phyloP scores from a whole-genome alignment of 139 green algal genomes.

The Tetradesmus obliquus region DNA sequence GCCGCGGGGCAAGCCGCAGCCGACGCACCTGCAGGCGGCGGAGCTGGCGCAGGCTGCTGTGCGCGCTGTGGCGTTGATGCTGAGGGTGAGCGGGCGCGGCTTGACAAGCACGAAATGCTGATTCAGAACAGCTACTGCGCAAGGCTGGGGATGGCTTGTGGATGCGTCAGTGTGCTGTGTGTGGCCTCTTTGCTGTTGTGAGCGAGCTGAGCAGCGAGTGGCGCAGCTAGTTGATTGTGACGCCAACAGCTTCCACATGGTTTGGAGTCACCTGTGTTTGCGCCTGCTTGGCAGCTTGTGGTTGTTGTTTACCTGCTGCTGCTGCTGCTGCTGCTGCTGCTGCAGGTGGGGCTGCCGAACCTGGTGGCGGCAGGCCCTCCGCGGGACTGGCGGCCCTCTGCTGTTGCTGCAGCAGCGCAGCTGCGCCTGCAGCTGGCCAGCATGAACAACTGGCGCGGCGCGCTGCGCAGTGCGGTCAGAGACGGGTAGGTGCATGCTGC shows the following conservation, averaged over 20 bases:
- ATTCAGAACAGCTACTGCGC: neutral
- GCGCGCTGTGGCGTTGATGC: neutral
- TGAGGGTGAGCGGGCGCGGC: neutral
- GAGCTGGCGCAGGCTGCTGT: neutral
- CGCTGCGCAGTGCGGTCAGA: neutral
- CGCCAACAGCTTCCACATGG: too few species aligned
- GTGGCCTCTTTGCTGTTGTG: too few species aligned
- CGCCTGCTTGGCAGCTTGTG: too few species aligned
- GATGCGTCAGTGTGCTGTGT: too few species aligned
- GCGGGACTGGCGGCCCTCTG: neutral
- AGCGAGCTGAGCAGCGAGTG: too few species aligned
- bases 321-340: neutral
- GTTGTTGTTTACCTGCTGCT: neutral
- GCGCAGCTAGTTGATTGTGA: too few species aligned
- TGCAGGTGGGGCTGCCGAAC: constrained; percentile 28
- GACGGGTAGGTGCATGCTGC: neutral
- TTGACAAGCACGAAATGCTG: neutral
- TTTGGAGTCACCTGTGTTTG: too few species aligned
- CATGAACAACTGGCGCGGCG: neutral
- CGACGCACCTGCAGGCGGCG: neutral
- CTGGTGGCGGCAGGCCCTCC: neutral
- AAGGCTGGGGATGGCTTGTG: too few species aligned
- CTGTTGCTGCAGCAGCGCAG: constrained; percentile 3
- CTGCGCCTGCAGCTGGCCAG: constrained; percentile 4
- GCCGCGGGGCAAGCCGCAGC: neutral